A percentile compares a stretch with the other conserved stretches of the same genome.
phyloP scores from a whole-genome alignment of 176 grass and related monocot species.

The Hordeum vulgare region DNA sequence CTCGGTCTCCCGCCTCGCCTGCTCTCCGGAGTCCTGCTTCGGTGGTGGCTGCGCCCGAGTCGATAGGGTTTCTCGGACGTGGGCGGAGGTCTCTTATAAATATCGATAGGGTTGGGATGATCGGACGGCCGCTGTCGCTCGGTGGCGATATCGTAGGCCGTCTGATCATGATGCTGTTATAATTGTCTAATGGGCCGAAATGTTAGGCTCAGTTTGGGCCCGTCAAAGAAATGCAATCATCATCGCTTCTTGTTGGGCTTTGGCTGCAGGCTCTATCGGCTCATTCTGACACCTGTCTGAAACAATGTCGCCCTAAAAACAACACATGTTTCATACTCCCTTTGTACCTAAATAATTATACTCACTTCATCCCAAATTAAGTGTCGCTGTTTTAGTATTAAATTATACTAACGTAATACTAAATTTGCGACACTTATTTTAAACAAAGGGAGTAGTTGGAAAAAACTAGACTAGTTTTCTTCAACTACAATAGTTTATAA shows the following conservation, averaged over 20 bases:
- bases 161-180: not conserved
- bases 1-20: not conserved
- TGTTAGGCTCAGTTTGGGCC: not conserved
- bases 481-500: no score
- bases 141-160: not conserved
- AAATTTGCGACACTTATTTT: no score
- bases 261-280: not conserved
- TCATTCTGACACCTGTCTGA: no score
- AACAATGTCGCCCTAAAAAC: no score
- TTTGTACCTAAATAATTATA: no score
- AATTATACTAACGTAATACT: no score
- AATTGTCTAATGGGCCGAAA: not conserved
- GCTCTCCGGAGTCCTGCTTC: not conserved
- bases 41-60: constrained; percentile 19
- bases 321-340: no score
- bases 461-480: no score
- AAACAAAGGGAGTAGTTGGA: no score
- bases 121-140: constrained; percentile 13
- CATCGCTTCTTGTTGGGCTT: not conserved
- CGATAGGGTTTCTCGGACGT: constrained; percentile 22
- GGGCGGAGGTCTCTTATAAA: constrained; percentile 29
- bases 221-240: no score
- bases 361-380: no score
- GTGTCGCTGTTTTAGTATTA: no score
- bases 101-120: constrained; percentile 9